phyloP scores from a whole-genome alignment of 225 moss, liverwort and hornwort species.

The Neckera pumila region DNA sequence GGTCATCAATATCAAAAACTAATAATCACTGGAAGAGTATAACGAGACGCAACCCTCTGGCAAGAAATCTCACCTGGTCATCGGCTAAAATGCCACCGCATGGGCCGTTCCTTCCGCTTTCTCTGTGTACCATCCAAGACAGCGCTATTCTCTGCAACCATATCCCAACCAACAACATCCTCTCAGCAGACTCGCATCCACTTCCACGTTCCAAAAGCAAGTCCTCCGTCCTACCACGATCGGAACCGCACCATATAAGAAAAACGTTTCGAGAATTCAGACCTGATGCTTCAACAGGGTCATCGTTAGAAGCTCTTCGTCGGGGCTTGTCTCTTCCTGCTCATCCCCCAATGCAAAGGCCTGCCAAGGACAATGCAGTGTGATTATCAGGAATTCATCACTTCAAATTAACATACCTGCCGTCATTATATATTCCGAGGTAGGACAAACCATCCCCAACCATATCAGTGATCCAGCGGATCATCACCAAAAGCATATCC shows the following conservation, averaged over 20 bases:
- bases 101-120: conserved; percentile 48
- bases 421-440: neutral
- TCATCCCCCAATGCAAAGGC: conserved; percentile 46
- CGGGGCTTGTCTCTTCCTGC: conserved; percentile 53
- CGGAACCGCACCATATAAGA: neutral
- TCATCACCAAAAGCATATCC: neutral
- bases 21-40: neutral
- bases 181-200: neutral
- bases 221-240: neutral
- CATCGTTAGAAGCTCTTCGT: conserved; percentile 57
- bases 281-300: conserved; percentile 94
- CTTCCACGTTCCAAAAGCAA: neutral
- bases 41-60: neutral
- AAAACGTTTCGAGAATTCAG: neutral
- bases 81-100: conserved; percentile 93
- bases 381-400: neutral
- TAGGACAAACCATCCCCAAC: neutral
- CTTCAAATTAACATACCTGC: neutral
- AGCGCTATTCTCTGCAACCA: conserved; percentile 70
- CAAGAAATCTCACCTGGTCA: conserved; percentile 61
- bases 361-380: conserved; percentile 19
- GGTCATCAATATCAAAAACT: neutral
- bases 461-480: neutral
- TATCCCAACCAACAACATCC: neutral
- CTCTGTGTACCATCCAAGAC: conserved; percentile 88